These are phyloP conservation scores for Prunella vulgaris DNA, from an alignment of 257 asterid species.

Conservation along the genomic window DNA sequence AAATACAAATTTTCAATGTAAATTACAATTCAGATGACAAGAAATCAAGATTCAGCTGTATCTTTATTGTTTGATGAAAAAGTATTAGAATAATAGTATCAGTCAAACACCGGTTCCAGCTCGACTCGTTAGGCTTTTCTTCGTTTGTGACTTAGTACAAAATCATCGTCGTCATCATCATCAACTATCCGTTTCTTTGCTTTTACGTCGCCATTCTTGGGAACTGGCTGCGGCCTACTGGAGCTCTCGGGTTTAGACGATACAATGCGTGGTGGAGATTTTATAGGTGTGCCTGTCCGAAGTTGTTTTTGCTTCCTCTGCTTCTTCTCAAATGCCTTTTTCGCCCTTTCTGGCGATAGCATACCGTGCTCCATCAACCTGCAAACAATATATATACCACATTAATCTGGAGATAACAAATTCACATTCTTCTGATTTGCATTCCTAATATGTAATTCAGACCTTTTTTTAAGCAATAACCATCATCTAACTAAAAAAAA, in stretches of 20 bases:
- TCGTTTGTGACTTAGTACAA: slow-evolving; percentile 60
- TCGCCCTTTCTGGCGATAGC: slow-evolving; percentile 76
- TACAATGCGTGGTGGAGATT: slow-evolving; percentile 48
- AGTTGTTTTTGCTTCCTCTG: slow-evolving; percentile 82
- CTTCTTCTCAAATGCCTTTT: slow-evolving; percentile 69
- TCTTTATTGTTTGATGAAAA: slow-evolving; percentile 19
- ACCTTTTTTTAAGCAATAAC: neutral
- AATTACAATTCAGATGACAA: slow-evolving; percentile 8
- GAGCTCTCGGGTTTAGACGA: slow-evolving; percentile 53
- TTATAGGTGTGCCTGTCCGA: slow-evolving; percentile 60
- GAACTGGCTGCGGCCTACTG: slow-evolving; percentile 36
- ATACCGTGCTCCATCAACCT: slow-evolving; percentile 96
- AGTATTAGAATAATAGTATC: slow-evolving; percentile 19
- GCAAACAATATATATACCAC: neutral
- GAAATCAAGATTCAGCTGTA: neutral
- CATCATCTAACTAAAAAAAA: neutral
- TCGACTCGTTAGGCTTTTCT: slow-evolving; percentile 46
- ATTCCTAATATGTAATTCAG: neutral
- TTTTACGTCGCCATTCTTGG: slow-evolving; percentile 59
- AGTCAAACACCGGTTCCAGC: slow-evolving; percentile 9
- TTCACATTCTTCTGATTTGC: neutral
- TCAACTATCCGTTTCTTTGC: slow-evolving; percentile 46
- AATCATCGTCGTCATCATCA: slow-evolving; percentile 59
- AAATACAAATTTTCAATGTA: neutral
- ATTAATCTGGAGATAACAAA: neutral